Evolutionary conservation across 805 yeast species (phyloP), one percentile per base, ranked within the genome.

Genomic region (Dipodascus albidus): DNA sequence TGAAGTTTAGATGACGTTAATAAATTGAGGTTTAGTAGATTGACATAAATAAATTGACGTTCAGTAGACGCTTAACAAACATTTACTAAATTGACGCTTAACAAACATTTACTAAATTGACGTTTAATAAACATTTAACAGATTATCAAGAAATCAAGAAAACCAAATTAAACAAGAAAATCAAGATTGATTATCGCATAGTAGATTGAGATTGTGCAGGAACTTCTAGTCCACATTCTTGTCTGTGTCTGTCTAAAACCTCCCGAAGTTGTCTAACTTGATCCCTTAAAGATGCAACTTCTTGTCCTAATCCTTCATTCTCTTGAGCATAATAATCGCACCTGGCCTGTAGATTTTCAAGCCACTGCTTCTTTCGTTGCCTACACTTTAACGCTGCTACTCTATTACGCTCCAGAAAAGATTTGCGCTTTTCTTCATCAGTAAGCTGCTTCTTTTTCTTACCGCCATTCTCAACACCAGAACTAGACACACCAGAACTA

Each of bases 361-460:
- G 78, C 74, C 85, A 83, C 65, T 87, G 88, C 72, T 93, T 93
- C 74, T 93, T 93, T 54, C 97, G 79, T 68, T 87, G 95, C 55
- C 99, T 79, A 73, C 98, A 93, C 65, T 89, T 90, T 22, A 93
- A 81, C 0, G 99, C 99, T 0, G 99, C 99, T 8, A 93, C 80
- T 54, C 99, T 76, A 67, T 93, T 93, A 58, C 98, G 76, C 65
- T 93, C 99, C 58, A 93, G 69, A 62, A 80, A 91, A 64, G 74
- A 83, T 65, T 76, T 81, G 58, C 90, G 78, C 63, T 86, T 88
- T 70, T 83, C 78, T 69, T 87, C 96, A 72, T 86, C 67, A 70
- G 86, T 54, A 78, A 78, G 54, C 64, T 62, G 47, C 62, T 64
- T 54, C 50, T 55, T 54, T 50, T 50, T 27, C 24, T 27, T 48